phyloP scores from a whole-genome alignment of 805 yeast species.

The Hanseniaspora clermontiae region DNA sequence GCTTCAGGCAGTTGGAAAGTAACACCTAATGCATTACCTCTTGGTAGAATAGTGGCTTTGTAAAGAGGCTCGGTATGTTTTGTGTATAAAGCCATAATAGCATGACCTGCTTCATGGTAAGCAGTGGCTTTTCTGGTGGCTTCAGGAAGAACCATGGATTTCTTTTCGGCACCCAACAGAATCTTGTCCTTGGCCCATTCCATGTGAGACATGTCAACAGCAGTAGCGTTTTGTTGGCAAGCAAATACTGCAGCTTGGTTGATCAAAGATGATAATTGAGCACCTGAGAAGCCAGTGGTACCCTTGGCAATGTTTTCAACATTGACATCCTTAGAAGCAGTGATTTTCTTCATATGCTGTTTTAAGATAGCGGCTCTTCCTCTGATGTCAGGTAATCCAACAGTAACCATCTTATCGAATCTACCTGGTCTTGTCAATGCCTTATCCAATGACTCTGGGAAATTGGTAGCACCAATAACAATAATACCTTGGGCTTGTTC shows the following conservation, averaged over 20 bases:
- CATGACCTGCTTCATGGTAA: slow-evolving; percentile 98
- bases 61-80: slow-evolving; percentile 89
- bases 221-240: slow-evolving; percentile 77
- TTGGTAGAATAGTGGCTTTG: slow-evolving; percentile 91
- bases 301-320: slow-evolving; percentile 87
- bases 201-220: slow-evolving; percentile 81
- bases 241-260: slow-evolving; percentile 98
- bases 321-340: slow-evolving; percentile 72
- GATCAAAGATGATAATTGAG: slow-evolving; percentile 86
- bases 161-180: slow-evolving; percentile 94
- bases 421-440: slow-evolving; percentile 98
- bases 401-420: slow-evolving; percentile 89
- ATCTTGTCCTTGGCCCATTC: slow-evolving; percentile 99
- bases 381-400: slow-evolving; percentile 93
- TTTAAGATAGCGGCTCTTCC: slow-evolving; percentile 87
- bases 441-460: slow-evolving; percentile 92
- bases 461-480: slow-evolving; percentile 95
- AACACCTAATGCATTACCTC: slow-evolving; percentile 93
- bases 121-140: slow-evolving; percentile 90
- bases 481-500: slow-evolving; percentile 87
- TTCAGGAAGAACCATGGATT: slow-evolving; percentile 94
- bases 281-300: slow-evolving; percentile 97
- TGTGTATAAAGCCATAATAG: slow-evolving; percentile 91
- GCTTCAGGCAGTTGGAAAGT: slow-evolving; percentile 96
- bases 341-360: slow-evolving; percentile 86